These are phyloP conservation scores for Malassezia dermatis DNA, from an alignment of 1,284 basidiomycete genomes.

Conservation along the genomic window DNA sequence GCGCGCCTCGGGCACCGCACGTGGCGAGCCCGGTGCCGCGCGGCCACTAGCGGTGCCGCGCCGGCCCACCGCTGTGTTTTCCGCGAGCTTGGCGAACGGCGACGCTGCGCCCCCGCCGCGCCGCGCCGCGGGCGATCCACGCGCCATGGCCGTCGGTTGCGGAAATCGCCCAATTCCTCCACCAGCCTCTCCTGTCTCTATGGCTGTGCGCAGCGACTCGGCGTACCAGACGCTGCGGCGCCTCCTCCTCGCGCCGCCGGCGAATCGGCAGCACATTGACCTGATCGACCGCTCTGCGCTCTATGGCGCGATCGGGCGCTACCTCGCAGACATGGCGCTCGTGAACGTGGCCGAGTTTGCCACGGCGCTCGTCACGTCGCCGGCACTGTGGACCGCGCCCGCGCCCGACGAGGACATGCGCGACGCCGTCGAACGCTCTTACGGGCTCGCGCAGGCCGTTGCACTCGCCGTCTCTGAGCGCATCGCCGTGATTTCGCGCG, in stretches of 20 bases:
- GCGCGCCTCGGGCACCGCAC: background rate
- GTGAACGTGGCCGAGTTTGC: constrained; percentile 31
- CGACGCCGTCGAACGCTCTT: constrained; percentile 12
- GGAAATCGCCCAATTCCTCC: background rate
- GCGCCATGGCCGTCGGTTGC: constrained; percentile 2
- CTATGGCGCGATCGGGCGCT: constrained; percentile 39
- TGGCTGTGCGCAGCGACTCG: constrained; percentile 19
- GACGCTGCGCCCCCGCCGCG: constrained; percentile 7
- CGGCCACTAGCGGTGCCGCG: background rate
- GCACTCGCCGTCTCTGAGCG: constrained; percentile 30
- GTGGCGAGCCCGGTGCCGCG: background rate
- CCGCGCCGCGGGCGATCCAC: constrained; percentile 3
- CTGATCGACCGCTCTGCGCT: constrained; percentile 31
- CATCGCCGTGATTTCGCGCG: constrained; percentile 26
- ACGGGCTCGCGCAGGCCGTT: constrained; percentile 23
- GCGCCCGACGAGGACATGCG: constrained; percentile 8
- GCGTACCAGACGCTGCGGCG: constrained; percentile 34
- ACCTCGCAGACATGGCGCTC: constrained; percentile 29
- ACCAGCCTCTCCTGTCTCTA: background rate
- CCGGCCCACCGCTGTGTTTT: background rate
- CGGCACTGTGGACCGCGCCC: constrained; percentile 32
- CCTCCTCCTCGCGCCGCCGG: constrained; percentile 30
- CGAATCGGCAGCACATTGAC: constrained; percentile 32
- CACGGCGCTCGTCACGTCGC: constrained; percentile 25
- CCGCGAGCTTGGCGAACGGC: constrained; percentile 25